phyloP scores from a whole-genome alignment of 495 filamentous ascomycete genomes.

The Aspergillus coremiiformis region DNA sequence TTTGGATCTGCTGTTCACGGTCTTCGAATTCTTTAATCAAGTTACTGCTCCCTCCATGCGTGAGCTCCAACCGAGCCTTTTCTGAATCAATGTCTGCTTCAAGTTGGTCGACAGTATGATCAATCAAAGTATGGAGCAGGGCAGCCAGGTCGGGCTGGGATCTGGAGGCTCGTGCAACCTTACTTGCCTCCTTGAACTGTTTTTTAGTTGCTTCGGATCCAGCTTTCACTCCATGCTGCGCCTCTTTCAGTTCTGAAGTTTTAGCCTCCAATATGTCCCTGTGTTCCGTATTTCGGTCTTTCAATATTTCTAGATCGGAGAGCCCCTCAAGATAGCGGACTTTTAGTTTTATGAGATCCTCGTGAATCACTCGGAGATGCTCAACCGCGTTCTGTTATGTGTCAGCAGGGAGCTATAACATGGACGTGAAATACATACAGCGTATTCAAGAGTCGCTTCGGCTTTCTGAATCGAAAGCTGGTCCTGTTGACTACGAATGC shows the following conservation, averaged over 20 bases:
- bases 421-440: constrained; percentile 33
- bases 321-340: constrained; percentile 67
- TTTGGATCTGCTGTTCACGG: constrained; percentile 53
- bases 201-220: constrained; percentile 26
- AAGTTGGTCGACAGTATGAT: constrained; percentile 54
- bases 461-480: constrained; percentile 54
- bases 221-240: constrained; percentile 24
- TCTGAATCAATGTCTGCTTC: constrained; percentile 69
- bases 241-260: constrained; percentile 28
- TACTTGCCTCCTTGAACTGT: constrained; percentile 30
- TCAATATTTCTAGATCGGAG: constrained; percentile 64
- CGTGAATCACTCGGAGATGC: constrained; percentile 49
- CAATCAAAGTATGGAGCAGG: constrained; percentile 27
- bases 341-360: constrained; percentile 58
- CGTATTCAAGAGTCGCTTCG: constrained; percentile 55
- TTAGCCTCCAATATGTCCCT: constrained; percentile 45
- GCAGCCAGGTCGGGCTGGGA: constrained; percentile 22
- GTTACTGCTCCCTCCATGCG: constrained; percentile 69
- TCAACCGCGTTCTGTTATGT: constrained; percentile 48
- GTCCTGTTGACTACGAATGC: constrained; percentile 46
- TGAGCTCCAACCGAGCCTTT: constrained; percentile 64
- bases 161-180: constrained; percentile 9
- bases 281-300: constrained; percentile 53
- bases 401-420: constrained; percentile 10
- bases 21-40: constrained; percentile 74